Evolutionary conservation across 2,329 filamentous ascomycete genomes (phyloP).

Genomic region (Aspergillus neotritici): DNA sequence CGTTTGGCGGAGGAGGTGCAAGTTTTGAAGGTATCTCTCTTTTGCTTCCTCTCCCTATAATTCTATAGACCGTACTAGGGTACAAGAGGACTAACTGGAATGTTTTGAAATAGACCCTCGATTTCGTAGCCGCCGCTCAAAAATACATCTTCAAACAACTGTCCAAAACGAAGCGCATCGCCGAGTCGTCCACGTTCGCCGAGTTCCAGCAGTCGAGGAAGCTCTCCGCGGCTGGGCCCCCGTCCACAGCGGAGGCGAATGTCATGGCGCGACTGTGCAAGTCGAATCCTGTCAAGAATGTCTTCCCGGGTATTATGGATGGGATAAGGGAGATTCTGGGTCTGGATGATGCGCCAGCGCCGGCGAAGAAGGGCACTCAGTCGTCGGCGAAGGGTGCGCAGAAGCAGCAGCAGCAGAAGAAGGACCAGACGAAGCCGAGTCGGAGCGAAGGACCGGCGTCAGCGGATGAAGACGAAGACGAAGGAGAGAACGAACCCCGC

Average conservation of each 20-base stretch:
- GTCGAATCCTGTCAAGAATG: slow-evolving; percentile 53
- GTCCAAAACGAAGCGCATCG: slow-evolving; percentile 52
- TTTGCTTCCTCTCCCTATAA: background rate
- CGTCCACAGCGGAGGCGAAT: slow-evolving; percentile 49
- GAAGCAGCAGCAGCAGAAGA: slow-evolving; percentile 9
- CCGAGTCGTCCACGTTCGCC: slow-evolving; percentile 46
- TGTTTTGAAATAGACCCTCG: slow-evolving; percentile 40
- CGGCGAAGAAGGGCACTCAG: background rate
- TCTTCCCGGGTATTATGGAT: slow-evolving; percentile 44
- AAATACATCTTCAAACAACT: slow-evolving; percentile 54
- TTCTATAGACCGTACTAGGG: background rate
- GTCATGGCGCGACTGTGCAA: slow-evolving; percentile 57
- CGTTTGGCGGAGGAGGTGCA: slow-evolving; percentile 52
- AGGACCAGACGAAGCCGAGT: slow-evolving; percentile 1
- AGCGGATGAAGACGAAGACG: slow-evolving; percentile 20
- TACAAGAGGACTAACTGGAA: slow-evolving; percentile 5
- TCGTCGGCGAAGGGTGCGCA: slow-evolving; percentile 5
- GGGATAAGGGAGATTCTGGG: slow-evolving; percentile 37
- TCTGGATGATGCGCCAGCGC: slow-evolving; percentile 17
- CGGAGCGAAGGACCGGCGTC: slow-evolving; percentile 25
- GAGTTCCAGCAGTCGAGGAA: slow-evolving; percentile 35
- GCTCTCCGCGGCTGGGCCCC: slow-evolving; percentile 32
- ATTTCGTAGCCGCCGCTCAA: slow-evolving; percentile 46
- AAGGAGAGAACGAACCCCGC: slow-evolving; percentile 10
- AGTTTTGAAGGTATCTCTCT: slow-evolving; percentile 48